These are phyloP conservation scores for Pichia sp. DNA, from an alignment of 1,139 yeast genomes.

Conservation along the genomic window DNA sequence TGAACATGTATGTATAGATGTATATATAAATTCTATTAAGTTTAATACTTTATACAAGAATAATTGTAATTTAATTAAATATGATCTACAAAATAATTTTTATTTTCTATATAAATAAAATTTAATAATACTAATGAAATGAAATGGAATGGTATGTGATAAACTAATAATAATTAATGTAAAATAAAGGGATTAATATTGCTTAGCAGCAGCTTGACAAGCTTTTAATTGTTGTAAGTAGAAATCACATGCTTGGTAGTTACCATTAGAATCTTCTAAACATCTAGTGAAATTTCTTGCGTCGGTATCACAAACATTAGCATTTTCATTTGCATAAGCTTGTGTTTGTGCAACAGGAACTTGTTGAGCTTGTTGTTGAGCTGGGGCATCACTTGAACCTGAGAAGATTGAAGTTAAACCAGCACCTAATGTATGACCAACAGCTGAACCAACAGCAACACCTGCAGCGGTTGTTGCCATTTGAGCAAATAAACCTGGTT, in stretches of 20 bases:
- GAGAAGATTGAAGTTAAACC: slow-evolving; percentile 87
- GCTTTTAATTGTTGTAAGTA: slow-evolving; percentile 95
- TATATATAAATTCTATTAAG: too few relatives aligned
- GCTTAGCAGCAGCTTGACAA: slow-evolving; percentile 89
- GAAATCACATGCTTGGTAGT: slow-evolving; percentile 95
- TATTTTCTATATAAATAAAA: not conserved
- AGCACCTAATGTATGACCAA: slow-evolving; percentile 95
- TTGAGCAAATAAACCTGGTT: slow-evolving; percentile 91
- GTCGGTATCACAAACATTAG: slow-evolving; percentile 74
- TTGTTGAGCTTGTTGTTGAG: slow-evolving; percentile 37
- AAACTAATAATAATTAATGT: not conserved
- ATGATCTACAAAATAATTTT: too few relatives aligned
- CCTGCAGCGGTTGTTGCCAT: slow-evolving; percentile 99
- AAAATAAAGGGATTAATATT: slow-evolving; percentile 40
- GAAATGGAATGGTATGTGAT: slow-evolving; percentile 1
- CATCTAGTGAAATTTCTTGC: slow-evolving; percentile 95
- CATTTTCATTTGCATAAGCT: slow-evolving; percentile 38
- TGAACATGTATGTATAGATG: too few relatives aligned
- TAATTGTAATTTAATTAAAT: too few relatives aligned
- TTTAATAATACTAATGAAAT: not conserved
- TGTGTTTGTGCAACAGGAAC: slow-evolving; percentile 30
- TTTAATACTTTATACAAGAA: too few relatives aligned
- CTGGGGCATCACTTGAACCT: slow-evolving; percentile 61
- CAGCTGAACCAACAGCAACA: slow-evolving; percentile 96
- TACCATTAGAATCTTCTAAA: slow-evolving; percentile 85